Evolutionary conservation across 768 basidiomycete genomes (phyloP), one percentile per base, ranked within the genome.

Genomic region (Podaxis sp.): DNA sequence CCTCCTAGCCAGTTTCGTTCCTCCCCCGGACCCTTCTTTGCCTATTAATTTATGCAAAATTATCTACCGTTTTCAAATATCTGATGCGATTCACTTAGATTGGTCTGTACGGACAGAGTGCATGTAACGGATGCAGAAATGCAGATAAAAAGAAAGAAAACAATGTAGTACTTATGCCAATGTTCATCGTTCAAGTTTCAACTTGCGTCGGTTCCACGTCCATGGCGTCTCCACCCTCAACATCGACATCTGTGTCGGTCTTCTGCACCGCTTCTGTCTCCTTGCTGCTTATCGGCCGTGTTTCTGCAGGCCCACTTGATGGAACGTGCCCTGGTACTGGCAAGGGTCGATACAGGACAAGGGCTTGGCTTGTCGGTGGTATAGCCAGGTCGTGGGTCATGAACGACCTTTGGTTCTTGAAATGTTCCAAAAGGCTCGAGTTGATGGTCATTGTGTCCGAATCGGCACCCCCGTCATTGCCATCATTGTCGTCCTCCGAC

Each of bases 271-370:
- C 2, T 2, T 46, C 44, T 17, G 44, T 7, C n/a, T 46, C n/a
- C n/a, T 20, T n/a, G 7, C 44, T 46, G 33, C 10, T 20, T 46
- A 8, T 46, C 5, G 17, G 44, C n/a, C 44, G 44, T 17, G 44
- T 46, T 20, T 46, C 44, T 17, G 44, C 7, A 17, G 3, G 15
- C 20, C 8, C n/a, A 20, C 15, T 46, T 8, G 44, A 20, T 20
- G 1, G 8, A 17, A 33, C 33, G 33, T 33, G 33, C 33, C 33
- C 10, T 33, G 44, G 66, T 36, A 36, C 36, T 24, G 76, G 72
- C 10, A 78, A 73, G 2, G 87, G 78, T 64, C 76, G 78, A 69
- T 82, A 88, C 6, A 88, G 69, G 17, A 88, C 80, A 22, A 88
- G 78, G 3, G 87, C 87, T 64, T 81, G 82, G 41, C 74, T 78